Evolutionary conservation across 163 green algal genomes (phyloP).

Genomic region (Chlamydomonas reinhardtii): DNA sequence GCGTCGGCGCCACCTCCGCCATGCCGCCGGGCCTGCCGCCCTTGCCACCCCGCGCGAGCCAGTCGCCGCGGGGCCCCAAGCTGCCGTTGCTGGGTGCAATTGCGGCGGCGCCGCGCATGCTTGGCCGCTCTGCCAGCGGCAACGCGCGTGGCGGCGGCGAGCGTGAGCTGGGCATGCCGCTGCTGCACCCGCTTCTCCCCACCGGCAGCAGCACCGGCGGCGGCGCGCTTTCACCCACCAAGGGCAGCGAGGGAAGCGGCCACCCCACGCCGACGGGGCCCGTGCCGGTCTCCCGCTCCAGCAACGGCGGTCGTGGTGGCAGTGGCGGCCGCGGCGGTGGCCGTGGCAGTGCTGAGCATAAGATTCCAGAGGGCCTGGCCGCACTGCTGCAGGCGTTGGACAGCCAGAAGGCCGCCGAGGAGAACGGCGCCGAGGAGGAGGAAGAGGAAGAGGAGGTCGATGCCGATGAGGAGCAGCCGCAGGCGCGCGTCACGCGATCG

Average conservation of each 20-base stretch:
- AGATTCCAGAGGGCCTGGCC: constrained; percentile 30
- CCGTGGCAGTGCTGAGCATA: not conserved
- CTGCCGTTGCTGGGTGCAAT: not conserved
- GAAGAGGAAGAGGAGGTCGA: not conserved
- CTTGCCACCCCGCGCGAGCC: not conserved
- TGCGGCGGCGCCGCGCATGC: not conserved
- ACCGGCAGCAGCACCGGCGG: not conserved
- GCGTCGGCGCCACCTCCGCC: not conserved
- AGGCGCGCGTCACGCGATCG: not conserved
- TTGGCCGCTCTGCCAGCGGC: not conserved
- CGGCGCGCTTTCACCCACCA: not conserved
- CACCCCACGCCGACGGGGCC: not conserved
- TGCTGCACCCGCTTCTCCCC: not conserved
- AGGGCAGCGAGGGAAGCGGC: not conserved
- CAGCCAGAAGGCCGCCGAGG: not conserved
- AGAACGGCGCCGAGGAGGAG: not conserved
- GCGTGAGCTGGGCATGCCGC: too few species aligned
- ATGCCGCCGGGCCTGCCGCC: not conserved
- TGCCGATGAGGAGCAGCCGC: not conserved
- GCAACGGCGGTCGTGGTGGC: too few species aligned
- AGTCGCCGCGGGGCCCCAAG: not conserved
- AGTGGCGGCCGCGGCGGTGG: too few species aligned
- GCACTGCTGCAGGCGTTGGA: constrained; percentile 40
- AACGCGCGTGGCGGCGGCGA: not conserved
- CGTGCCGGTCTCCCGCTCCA: too few species aligned